Percentiles rank a stretch among this genome's conserved stretches.
Evolutionary conservation across 495 filamentous ascomycete species (phyloP).

Genomic region (Hypoxylon fragiforme): DNA sequence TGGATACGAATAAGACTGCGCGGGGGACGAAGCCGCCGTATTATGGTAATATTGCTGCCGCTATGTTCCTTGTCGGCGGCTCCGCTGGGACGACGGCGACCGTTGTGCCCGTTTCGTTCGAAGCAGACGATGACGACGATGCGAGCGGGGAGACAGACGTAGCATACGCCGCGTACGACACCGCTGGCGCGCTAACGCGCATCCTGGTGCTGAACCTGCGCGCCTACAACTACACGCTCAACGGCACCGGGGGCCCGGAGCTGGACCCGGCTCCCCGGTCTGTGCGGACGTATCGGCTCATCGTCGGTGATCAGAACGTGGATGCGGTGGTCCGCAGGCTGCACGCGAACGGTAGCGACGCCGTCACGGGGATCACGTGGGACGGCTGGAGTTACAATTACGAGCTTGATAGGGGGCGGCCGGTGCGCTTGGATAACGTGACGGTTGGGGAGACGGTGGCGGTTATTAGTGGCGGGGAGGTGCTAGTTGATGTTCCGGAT

Average conservation of each 20-base stretch:
- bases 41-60: constrained; percentile 66
- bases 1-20: constrained; percentile 54
- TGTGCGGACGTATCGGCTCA: constrained; percentile 50
- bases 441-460: constrained; percentile 56
- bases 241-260: constrained; percentile 41
- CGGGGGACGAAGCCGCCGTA: constrained; percentile 68
- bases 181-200: constrained; percentile 45
- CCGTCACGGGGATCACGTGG: constrained; percentile 63
- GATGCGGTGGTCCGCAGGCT: constrained; percentile 51
- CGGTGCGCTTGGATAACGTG: constrained; percentile 59
- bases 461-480: constrained; percentile 50
- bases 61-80: constrained; percentile 59
- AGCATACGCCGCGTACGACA: constrained; percentile 62
- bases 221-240: constrained; percentile 61
- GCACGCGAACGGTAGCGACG: constrained; percentile 65
- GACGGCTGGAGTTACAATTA: constrained; percentile 68
- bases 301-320: background rate
- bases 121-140: constrained; percentile 31
- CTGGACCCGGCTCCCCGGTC: constrained; percentile 37
- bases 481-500: constrained; percentile 52
- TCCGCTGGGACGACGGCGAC: constrained; percentile 24
- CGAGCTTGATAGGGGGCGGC: constrained; percentile 58
- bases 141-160: constrained; percentile 33
- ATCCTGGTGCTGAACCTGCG: constrained; percentile 63
- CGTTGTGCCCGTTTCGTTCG: constrained; percentile 46